Evolutionary conservation across 306 rosid species (phyloP).

Genomic region (Erythrophleum fordii): DNA sequence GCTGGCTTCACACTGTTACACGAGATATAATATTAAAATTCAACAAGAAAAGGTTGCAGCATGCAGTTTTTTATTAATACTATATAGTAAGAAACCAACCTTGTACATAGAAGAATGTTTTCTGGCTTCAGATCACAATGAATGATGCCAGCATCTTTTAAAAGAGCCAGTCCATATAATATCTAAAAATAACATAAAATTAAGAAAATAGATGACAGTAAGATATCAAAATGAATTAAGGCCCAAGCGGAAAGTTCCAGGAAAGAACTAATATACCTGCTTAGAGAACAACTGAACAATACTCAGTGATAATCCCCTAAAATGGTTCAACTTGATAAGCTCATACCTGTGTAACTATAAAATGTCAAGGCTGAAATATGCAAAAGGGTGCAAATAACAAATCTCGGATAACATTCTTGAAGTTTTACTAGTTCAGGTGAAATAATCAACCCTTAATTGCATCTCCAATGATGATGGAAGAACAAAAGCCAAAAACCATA

Average conservation of each 20-base stretch:
- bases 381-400: constrained; percentile 37
- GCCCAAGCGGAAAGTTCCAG: constrained; percentile 30
- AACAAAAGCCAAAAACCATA: constrained; percentile 19
- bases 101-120: constrained; percentile 90
- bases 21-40: constrained; percentile 40
- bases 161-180: constrained; percentile 79
- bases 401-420: constrained; percentile 20
- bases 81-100: constrained; percentile 58
- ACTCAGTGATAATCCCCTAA: constrained; percentile 92
- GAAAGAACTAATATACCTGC: constrained; percentile 65
- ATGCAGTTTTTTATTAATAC: constrained; percentile 34
- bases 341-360: constrained; percentile 71
- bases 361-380: constrained; percentile 45
- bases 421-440: constrained; percentile 21
- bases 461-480: constrained; percentile 24
- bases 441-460: constrained; percentile 30
- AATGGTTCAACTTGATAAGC: constrained; percentile 95
- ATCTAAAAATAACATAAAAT: constrained; percentile 56
- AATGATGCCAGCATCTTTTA: constrained; percentile 97
- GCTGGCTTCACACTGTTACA: constrained; percentile 77
- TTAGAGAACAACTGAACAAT: constrained; percentile 94
- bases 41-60: constrained; percentile 43
- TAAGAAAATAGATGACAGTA: constrained; percentile 39
- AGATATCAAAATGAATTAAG: constrained; percentile 33
- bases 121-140: constrained; percentile 99